Percentiles rank a stretch among this genome's conserved stretches.
phyloP scores from a whole-genome alignment of 2,329 filamentous ascomycete genomes.

The Fusarium vanettenii region DNA sequence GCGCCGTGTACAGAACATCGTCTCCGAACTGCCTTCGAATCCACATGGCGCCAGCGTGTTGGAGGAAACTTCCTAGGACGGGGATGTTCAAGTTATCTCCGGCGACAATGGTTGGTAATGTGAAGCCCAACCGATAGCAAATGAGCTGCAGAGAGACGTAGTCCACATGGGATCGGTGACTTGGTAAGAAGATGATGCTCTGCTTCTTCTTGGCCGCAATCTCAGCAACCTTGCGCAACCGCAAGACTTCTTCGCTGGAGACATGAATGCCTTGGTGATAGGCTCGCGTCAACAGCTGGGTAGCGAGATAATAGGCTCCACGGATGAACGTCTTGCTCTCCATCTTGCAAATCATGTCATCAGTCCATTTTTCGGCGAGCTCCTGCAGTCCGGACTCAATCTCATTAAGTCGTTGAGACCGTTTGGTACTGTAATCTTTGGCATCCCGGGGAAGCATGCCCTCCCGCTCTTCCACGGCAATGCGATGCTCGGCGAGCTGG shows the following conservation, averaged over 20 bases:
- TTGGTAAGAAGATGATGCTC: conserved; percentile 95
- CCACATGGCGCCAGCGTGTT: conserved; percentile 98
- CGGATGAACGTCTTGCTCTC: conserved; percentile 94
- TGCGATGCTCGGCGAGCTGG: conserved; percentile 79
- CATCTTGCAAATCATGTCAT: conserved; percentile 99
- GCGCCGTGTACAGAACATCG: conserved; percentile 86
- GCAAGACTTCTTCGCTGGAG: conserved; percentile 90
- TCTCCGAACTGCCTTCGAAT: conserved; percentile 93
- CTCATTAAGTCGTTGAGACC: conserved; percentile 67
- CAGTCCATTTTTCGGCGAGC: conserved; percentile 86
- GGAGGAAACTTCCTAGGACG: conserved; percentile 86
- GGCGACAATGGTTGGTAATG: conserved; percentile 89
- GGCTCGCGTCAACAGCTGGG: conserved; percentile 88
- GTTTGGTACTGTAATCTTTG: conserved; percentile 62
- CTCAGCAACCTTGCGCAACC: conserved; percentile 83
- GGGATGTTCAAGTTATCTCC: conserved; percentile 98
- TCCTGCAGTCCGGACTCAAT: conserved; percentile 81
- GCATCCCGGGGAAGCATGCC: conserved; percentile 72
- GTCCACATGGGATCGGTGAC: conserved; percentile 94
- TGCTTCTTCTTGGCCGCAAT: conserved; percentile 88
- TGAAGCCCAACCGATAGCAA: conserved; percentile 91
- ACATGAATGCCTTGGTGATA: conserved; percentile 99
- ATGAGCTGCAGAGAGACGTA: conserved; percentile 96
- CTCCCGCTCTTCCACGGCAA: conserved; percentile 81
- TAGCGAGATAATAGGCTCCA: conserved; percentile 88